These are phyloP conservation scores for Starmerella cellae DNA, from an alignment of 805 yeast genomes.

Conservation along the genomic window DNA sequence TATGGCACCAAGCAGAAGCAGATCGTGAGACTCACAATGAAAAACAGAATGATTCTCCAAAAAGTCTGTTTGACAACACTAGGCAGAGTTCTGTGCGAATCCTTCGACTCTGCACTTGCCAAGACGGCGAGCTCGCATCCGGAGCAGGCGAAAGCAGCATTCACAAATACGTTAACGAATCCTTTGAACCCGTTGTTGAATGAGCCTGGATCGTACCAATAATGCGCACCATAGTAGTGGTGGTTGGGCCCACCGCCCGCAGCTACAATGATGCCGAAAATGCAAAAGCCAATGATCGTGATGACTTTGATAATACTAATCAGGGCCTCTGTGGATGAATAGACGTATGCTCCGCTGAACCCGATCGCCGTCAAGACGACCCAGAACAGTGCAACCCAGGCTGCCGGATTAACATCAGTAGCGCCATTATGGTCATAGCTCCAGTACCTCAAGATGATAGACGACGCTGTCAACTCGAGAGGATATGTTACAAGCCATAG, in stretches of 20 bases:
- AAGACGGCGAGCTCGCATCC: constrained; percentile 64
- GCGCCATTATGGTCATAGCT: constrained; percentile 43
- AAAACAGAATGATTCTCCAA: constrained; percentile 66
- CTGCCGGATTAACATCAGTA: constrained; percentile 39
- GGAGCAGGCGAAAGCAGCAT: constrained; percentile 58
- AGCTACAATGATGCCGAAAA: constrained; percentile 40
- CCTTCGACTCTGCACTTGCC: constrained; percentile 61
- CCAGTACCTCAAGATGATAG: constrained; percentile 44
- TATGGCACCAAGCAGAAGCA: constrained; percentile 65
- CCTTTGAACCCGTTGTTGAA: constrained; percentile 54
- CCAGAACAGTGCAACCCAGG: constrained; percentile 42
- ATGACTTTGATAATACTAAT: constrained; percentile 42
- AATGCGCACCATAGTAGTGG: constrained; percentile 43
- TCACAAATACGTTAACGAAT: constrained; percentile 47
- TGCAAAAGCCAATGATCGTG: constrained; percentile 45
- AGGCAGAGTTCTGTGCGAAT: constrained; percentile 57
- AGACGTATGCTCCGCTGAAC: constrained; percentile 40
- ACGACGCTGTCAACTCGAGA: constrained; percentile 47
- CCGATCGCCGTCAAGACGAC: constrained; percentile 35
- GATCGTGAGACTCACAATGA: constrained; percentile 44
- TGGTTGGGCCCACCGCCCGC: constrained; percentile 49
- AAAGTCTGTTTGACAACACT: constrained; percentile 68
- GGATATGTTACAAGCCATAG: constrained; percentile 51
- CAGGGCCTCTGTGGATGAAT: constrained; percentile 50
- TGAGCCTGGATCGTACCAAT: constrained; percentile 53